Evolutionary conservation across 2,329 filamentous ascomycete genomes (phyloP), one percentile per base, ranked within the genome.

Genomic region (Coniochaeta sp.): DNA sequence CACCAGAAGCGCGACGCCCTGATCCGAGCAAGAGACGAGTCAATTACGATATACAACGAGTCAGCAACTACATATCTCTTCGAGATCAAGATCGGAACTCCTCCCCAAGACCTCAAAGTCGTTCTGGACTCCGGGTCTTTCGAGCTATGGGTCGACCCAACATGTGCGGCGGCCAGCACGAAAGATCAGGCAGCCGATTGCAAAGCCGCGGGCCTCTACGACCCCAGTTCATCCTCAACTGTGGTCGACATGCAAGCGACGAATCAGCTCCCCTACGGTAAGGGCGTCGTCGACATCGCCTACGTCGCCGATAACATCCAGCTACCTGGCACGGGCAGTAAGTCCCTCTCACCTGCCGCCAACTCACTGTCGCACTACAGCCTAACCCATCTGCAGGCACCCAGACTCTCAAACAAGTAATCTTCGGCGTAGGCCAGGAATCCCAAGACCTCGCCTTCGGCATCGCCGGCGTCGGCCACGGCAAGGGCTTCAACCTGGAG

Each of bases 81-180:
- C 22, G 55, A 57, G 50, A 32, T 55, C 42, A 47, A 47, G 42
- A 75, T 83, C 47, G 81, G 81, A 50, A 81, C 75, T 2, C 80
- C 81, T 12, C 69, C 74, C 1, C 80, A 83, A 61, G 64, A 69
- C 2, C 73, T 81, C 57, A 75, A 71, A 58, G 77, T 81, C 26
- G 77, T 79, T 58, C 67, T 83, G 60, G 81, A 83, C 66, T 82
- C 81, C 0, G 80, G 81, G 42, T 82, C 79, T 26, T 80, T 78
- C 63, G 80, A 83, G 69, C 74, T 83, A 34, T 83, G 80, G 80
- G 78, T 82, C 6, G 89, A 89, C 65, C 79, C 83, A 0, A 76
- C 79, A 57, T 82, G 79, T 65, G 82, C 79, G 12, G 67, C 67
- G 1, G 72, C 86, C 17, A 57, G 65, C 16, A 62, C 69, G 3